phyloP scores from a whole-genome alignment of 495 filamentous ascomycete genomes.

The Astrocystis sublimbata region DNA sequence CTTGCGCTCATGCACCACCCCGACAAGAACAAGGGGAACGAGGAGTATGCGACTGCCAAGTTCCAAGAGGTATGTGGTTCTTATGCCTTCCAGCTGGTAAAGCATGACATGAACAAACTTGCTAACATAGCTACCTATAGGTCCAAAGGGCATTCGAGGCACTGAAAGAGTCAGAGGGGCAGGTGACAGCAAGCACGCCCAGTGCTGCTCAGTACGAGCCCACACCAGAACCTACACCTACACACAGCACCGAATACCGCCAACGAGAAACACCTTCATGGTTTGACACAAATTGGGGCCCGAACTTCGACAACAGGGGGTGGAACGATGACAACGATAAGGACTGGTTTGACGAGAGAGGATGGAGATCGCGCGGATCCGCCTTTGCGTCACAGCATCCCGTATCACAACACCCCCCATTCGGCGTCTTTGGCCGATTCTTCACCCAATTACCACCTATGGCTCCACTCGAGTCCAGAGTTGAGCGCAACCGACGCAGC shows the following conservation, averaged over 20 bases:
- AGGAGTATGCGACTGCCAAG: slow-evolving; percentile 2
- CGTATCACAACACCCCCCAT: not conserved
- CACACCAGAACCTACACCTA: not conserved
- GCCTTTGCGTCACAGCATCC: not conserved
- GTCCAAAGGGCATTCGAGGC: not conserved
- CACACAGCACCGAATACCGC: not conserved
- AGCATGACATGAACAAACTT: not conserved
- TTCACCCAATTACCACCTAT: not conserved
- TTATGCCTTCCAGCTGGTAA: not conserved
- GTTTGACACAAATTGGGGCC: slow-evolving; percentile 4
- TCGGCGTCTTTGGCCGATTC: not conserved
- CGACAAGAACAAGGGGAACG: slow-evolving; percentile 7
- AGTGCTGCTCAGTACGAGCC: no score
- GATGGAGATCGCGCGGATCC: slow-evolving; percentile 1
- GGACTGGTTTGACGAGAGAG: slow-evolving; percentile 1
- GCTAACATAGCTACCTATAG: not conserved
- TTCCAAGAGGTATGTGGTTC: not conserved
- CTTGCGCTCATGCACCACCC: slow-evolving; percentile 7
- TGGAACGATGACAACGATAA: not conserved
- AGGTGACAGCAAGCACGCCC: not conserved
- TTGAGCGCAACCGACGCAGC: not conserved
- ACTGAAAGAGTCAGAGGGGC: not conserved
- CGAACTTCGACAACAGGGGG: not conserved
- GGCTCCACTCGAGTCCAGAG: not conserved
- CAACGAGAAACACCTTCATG: not conserved